Percentiles rank a stretch among this genome's conserved stretches.
Evolutionary conservation across 129 eudicot genomes (phyloP).

Genomic region (Flaveria ramosissima): DNA sequence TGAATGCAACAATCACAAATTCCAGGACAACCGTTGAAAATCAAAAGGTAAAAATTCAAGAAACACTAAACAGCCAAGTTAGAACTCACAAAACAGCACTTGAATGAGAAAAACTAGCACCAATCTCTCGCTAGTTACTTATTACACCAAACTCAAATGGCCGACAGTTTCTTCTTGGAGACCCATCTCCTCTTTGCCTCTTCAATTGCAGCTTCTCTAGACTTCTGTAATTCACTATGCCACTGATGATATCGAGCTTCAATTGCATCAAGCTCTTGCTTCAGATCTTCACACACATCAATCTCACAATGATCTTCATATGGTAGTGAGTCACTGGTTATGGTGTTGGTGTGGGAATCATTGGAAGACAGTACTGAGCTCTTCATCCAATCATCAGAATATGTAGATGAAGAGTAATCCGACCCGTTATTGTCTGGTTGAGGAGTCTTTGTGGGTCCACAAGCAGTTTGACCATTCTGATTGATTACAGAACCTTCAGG

Average conservation of each 20-base stretch:
- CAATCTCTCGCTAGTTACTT: slow-evolving; percentile 16
- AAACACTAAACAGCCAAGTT: not conserved
- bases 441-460: slow-evolving; percentile 15
- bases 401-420: slow-evolving; percentile 14
- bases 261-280: slow-evolving; percentile 64
- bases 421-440: slow-evolving; percentile 25
- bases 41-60: not conserved
- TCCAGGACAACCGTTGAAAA: slow-evolving; percentile 2
- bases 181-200: slow-evolving; percentile 66
- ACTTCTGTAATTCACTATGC: slow-evolving; percentile 50
- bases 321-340: slow-evolving; percentile 35
- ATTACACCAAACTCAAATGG: slow-evolving; percentile 25
- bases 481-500: slow-evolving; percentile 29
- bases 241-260: slow-evolving; percentile 50
- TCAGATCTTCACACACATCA: slow-evolving; percentile 49
- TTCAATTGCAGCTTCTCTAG: slow-evolving; percentile 61
- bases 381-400: slow-evolving; percentile 41
- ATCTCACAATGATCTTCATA: slow-evolving; percentile 23
- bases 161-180: slow-evolving; percentile 29
- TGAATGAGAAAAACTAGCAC: not conserved
- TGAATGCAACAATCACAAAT: slow-evolving; percentile 18
- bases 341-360: slow-evolving; percentile 18
- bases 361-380: slow-evolving; percentile 21
- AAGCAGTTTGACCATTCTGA: slow-evolving; percentile 28
- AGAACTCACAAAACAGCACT: slow-evolving; percentile 12